Evolutionary conservation across 768 basidiomycete genomes (phyloP).

Genomic region (Tephrocybe rancida): DNA sequence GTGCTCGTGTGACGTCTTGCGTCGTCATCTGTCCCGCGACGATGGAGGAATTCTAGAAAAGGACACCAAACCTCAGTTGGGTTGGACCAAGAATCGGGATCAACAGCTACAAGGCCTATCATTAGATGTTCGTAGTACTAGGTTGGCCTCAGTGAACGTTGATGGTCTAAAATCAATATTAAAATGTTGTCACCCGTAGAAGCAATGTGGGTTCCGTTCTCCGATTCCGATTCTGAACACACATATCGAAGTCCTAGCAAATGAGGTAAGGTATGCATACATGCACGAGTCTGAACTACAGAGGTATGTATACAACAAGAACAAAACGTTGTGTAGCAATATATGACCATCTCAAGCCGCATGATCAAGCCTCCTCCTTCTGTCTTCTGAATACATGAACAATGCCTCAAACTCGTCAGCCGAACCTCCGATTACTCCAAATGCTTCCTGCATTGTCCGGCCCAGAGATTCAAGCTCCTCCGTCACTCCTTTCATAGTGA

Average conservation of each 20-base stretch:
- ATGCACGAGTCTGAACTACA: too few relatives aligned
- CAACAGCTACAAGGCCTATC: too few relatives aligned
- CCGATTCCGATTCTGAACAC: too few relatives aligned
- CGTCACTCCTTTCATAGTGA: constrained; percentile 94
- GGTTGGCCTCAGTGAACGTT: too few relatives aligned
- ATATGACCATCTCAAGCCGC: constrained; percentile 18
- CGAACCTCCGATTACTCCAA: constrained; percentile 88
- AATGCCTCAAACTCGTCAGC: constrained; percentile 82
- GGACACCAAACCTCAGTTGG: neutral
- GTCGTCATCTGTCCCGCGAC: neutral
- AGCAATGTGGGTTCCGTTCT: too few relatives aligned
- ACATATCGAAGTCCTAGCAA: too few relatives aligned
- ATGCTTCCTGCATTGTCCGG: constrained; percentile 79
- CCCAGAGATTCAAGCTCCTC: constrained; percentile 86
- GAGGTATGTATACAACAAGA: too few relatives aligned
- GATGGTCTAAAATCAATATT: too few relatives aligned
- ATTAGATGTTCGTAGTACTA: too few relatives aligned
- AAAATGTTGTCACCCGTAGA: too few relatives aligned
- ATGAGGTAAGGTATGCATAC: too few relatives aligned
- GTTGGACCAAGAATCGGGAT: neutral
- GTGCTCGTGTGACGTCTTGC: neutral
- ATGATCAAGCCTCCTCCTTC: constrained; percentile 22
- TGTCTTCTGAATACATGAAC: constrained; percentile 46
- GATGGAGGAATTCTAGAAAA: neutral
- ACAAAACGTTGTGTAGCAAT: too few relatives aligned